These are phyloP conservation scores for Ogataea haglerorum DNA, from an alignment of 805 yeast species.

Conservation along the genomic window DNA sequence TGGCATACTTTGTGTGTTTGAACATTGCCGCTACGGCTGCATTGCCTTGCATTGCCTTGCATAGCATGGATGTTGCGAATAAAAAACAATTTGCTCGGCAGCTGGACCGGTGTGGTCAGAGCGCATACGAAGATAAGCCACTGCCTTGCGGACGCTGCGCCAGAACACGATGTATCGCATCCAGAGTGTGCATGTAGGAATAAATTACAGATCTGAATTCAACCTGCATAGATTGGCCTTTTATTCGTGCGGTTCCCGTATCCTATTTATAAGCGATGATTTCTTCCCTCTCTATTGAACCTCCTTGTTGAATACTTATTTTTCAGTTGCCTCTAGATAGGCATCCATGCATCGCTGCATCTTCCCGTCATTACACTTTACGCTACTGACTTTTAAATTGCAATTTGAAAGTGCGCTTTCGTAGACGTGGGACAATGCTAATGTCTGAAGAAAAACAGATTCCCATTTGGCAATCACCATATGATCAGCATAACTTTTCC, in stretches of 20 bases:
- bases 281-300: neutral
- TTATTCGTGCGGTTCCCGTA: slow-evolving; percentile 1
- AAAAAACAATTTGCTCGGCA: neutral
- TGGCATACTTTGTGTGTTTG: neutral
- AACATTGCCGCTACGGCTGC: slow-evolving; percentile 4
- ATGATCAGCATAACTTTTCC: slow-evolving; percentile 8
- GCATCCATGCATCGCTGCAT: neutral
- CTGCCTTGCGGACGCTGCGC: slow-evolving; percentile 1
- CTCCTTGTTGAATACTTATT: neutral
- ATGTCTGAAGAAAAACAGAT: slow-evolving; percentile 16
- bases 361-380: slow-evolving; percentile 1
- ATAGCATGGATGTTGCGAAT: neutral
- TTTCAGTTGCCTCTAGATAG: neutral
- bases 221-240: neutral
- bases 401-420: neutral
- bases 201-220: slow-evolving; percentile 3
- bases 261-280: neutral
- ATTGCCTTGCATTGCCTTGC: neutral
- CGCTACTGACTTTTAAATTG: neutral
- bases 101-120: neutral
- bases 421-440: slow-evolving; percentile 19
- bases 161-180: neutral
- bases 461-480: slow-evolving; percentile 15
- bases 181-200: neutral
- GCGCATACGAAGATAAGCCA: slow-evolving; percentile 1